phyloP scores from a whole-genome alignment of 495 filamentous ascomycete species.

The Ascodesmis nigricans region DNA sequence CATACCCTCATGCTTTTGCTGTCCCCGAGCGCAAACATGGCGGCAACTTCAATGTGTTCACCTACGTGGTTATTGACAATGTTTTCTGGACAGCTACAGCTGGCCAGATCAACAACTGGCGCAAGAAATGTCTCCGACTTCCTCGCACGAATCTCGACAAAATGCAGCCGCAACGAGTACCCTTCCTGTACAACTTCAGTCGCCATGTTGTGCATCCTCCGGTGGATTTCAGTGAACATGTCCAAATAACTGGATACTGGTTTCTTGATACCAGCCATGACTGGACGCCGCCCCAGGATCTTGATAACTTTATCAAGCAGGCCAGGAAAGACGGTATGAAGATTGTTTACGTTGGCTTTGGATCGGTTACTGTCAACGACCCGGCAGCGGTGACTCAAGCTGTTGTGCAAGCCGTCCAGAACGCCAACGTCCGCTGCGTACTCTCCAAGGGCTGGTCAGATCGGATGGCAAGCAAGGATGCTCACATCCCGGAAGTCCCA shows the following conservation, averaged over 20 bases:
- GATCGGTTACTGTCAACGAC: conserved; percentile 86
- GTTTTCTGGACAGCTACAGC: conserved; percentile 91
- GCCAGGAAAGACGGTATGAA: conserved; percentile 69
- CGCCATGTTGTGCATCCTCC: conserved; percentile 80
- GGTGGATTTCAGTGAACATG: conserved; percentile 93
- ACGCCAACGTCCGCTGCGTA: conserved; percentile 87
- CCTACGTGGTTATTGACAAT: conserved; percentile 92
- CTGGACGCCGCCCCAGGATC: conserved; percentile 54
- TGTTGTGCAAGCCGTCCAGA: conserved; percentile 70
- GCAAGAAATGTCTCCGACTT: conserved; percentile 54
- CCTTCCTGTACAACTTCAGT: conserved; percentile 94
- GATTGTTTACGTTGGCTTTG: conserved; percentile 91
- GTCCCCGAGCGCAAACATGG: conserved; percentile 86
- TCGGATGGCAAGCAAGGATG: conserved; percentile 35
- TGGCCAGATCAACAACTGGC: conserved; percentile 81
- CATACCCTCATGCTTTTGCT: conserved; percentile 95
- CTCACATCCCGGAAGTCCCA: conserved; percentile 37
- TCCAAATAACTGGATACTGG: conserved; percentile 93
- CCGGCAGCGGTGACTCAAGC: conserved; percentile 68
- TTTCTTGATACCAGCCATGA: conserved; percentile 52
- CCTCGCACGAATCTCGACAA: conserved; percentile 69
- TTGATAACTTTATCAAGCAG: conserved; percentile 55
- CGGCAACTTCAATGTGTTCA: conserved; percentile 81
- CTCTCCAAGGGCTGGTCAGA: conserved; percentile 99
- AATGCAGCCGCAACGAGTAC: conserved; percentile 85